Base-by-base conservation (phyloP, 2,329 filamentous ascomycete genomes). In the Sporothrix euskadiensis region DNA sequence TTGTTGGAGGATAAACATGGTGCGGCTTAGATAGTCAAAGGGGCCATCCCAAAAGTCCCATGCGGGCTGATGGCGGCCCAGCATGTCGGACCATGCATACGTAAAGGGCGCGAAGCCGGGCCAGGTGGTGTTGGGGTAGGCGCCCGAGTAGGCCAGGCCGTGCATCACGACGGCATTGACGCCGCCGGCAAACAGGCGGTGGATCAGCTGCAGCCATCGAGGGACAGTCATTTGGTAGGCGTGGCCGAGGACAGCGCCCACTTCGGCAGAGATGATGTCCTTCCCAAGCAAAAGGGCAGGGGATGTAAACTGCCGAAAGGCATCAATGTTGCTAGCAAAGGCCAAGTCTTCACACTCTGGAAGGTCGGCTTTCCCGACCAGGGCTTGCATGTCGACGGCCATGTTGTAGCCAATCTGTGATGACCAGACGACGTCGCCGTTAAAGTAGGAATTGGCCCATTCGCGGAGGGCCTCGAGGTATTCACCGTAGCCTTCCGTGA, bases 271-370 rank as follows among this genome's bases (percentile, higher is more conserved):
- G 4, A 69, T 19, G 0, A 69, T 19, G 14, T 14, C 2, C 16
- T 22, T n/a, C 8, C 30, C 30, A 10, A 26, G 16, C 47, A 56
- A 19, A 10, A 22, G 12, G 7, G 66, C 66, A 3, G 66, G 66
- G 14, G 66, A 32, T 8, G 66, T 35, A 14, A 69, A 69, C 47
- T 69, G 66, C 26, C 66, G 47, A 30, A 54, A 69, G 47, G 66
- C 66, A 19, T 69, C 66, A 16, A 69, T 56, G 47, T 54, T 69
- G 47, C 66, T 41, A 10, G 47, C 66, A 54, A 69, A 54, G 4
- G 66, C 66, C 3, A 69, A 47, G 30, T 69, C 66, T 19, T 69
- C 66, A 10, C 66, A 69, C 47, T 69, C 66, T 47, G 66, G 66
- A 2, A 69, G n/a, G 30, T 69, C 66, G 19, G 66, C 66, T 12